These are phyloP conservation scores for Clitoria ternatea DNA, from an alignment of 306 rosid genomes.

Conservation along the genomic window DNA sequence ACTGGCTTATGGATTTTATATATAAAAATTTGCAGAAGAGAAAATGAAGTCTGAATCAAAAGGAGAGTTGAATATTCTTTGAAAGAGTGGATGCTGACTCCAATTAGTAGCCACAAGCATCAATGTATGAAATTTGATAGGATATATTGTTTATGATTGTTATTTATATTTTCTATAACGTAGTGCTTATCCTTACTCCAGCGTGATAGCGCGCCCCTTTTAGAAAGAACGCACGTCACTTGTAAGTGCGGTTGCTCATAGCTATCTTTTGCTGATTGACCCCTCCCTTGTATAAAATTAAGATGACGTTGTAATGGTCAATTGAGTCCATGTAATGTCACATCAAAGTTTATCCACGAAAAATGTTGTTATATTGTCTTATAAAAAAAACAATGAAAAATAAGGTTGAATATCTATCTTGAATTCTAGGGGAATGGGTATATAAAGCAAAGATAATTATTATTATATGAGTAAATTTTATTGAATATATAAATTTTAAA, in stretches of 20 bases:
- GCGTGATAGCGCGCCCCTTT: neutral
- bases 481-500: too few species aligned
- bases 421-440: too few species aligned
- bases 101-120: constrained; percentile 25
- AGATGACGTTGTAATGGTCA: neutral
- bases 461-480: too few species aligned
- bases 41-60: neutral
- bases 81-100: neutral
- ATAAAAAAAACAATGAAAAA: too few species aligned
- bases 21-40: too few species aligned
- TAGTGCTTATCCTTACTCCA: constrained; percentile 35
- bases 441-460: too few species aligned
- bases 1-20: too few species aligned
- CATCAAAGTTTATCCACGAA: neutral
- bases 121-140: neutral
- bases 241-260: constrained; percentile 20
- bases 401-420: too few species aligned
- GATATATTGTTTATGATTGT: neutral
- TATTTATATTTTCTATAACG: neutral
- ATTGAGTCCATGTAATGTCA: neutral
- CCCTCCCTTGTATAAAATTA: neutral
- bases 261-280: neutral
- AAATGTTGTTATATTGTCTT: too few species aligned
- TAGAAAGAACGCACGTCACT: constrained; percentile 39
- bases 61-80: neutral